Conservation (phyloP, 2,329 filamentous ascomycete species). For the Paecilomyces sp. region DNA sequence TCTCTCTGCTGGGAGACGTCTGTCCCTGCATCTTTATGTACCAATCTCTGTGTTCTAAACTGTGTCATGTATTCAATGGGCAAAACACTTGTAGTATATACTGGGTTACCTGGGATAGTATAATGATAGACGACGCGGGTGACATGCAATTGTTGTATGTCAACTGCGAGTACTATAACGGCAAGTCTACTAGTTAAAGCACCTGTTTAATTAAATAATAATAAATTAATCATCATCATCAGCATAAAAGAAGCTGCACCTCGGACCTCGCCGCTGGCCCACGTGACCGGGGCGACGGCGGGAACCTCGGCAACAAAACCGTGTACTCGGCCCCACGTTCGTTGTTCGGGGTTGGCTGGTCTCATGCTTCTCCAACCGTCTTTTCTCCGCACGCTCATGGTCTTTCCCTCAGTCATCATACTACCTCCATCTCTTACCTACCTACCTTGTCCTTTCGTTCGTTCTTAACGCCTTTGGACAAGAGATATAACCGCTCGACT, state of each 20-base stretch:
- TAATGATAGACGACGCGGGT: not conserved
- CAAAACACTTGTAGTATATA: not conserved
- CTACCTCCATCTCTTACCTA: not conserved
- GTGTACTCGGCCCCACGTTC: conserved; percentile 15
- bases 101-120: not conserved
- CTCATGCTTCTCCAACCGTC: not conserved
- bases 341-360: conserved; percentile 6
- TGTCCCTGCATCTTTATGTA: not conserved
- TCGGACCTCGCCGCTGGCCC: not conserved
- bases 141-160: not conserved
- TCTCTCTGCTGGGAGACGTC: not conserved
- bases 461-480: not conserved
- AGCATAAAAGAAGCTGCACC: not conserved
- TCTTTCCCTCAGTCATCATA: not conserved
- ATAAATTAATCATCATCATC: not conserved
- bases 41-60: not conserved
- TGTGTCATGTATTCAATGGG: not conserved
- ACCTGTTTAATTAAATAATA: not conserved
- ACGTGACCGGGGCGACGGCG: conserved; percentile 12
- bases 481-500: not conserved
- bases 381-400: not conserved
- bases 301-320: conserved; percentile 16
- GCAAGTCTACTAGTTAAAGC: too few species aligned
- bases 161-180: not conserved
- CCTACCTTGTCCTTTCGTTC: not conserved